Percentiles rank a stretch among this genome's conserved stretches.
These are phyloP conservation scores for Wickerhamiella infanticola DNA, from an alignment of 1,139 yeast species.

Conservation along the genomic window DNA sequence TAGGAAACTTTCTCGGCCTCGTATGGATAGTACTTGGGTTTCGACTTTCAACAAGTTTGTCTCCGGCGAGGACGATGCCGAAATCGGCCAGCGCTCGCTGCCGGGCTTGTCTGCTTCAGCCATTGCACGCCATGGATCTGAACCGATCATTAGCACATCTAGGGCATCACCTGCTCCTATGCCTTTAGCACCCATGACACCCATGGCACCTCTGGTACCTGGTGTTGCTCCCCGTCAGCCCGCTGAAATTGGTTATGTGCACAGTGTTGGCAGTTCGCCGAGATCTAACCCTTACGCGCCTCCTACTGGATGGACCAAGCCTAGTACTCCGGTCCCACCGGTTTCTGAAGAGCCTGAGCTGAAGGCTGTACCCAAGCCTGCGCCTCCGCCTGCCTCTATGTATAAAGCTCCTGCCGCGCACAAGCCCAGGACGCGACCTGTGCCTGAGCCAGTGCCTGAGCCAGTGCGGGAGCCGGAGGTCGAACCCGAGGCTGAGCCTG, in stretches of 20 bases:
- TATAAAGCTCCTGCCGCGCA: too few species aligned
- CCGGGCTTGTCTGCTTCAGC: slow-evolving; percentile 1
- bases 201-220: not conserved
- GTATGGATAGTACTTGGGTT: slow-evolving; percentile 76
- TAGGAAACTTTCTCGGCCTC: slow-evolving; percentile 53
- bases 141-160: not conserved
- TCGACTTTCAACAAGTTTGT: slow-evolving; percentile 70
- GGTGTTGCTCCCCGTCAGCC: not conserved
- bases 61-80: slow-evolving; percentile 48
- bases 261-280: not conserved
- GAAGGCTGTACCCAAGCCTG: slow-evolving; percentile 1
- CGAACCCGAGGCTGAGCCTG: not conserved
- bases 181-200: not conserved
- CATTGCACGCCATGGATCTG: not conserved
- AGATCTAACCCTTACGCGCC: not conserved
- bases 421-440: too few species aligned
- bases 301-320: not conserved
- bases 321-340: not conserved
- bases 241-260: not conserved
- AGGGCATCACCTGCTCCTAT: not conserved
- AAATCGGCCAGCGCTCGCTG: not conserved
- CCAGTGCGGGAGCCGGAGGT: slow-evolving; percentile 1
- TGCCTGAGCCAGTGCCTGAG: not conserved
- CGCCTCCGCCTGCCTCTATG: not conserved
- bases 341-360: slow-evolving; percentile 1